Conservation (phyloP, 371 early-diverging fungal genomes). For the Rhizomucor pusillus region DNA sequence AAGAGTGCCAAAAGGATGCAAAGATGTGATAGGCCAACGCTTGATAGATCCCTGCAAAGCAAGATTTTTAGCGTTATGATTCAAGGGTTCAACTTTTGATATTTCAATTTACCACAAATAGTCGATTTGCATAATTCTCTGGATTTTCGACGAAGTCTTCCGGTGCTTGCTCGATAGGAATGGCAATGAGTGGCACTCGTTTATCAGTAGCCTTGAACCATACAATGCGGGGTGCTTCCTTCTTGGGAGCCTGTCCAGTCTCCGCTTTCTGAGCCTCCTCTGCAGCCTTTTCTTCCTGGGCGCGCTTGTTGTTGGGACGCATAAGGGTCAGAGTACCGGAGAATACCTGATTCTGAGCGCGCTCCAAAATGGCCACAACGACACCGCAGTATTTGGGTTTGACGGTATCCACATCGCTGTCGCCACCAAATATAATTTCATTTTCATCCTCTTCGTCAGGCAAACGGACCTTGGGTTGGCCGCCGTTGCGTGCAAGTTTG, state of each 20-base stretch:
- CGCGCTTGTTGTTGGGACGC: constrained; percentile 61
- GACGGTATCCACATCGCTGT: constrained; percentile 51
- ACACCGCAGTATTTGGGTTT: constrained; percentile 66
- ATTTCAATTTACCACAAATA: constrained; percentile 35
- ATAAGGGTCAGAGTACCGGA: constrained; percentile 58
- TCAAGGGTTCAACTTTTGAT: not conserved
- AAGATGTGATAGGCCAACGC: constrained; percentile 66
- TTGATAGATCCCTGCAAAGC: constrained; percentile 50
- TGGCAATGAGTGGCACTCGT: constrained; percentile 76
- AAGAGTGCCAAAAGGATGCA: constrained; percentile 69
- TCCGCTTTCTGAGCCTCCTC: constrained; percentile 26
- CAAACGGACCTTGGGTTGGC: constrained; percentile 34
- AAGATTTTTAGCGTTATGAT: not conserved
- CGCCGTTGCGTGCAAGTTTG: constrained; percentile 46
- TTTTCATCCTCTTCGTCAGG: constrained; percentile 53
- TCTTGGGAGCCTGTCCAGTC: constrained; percentile 21
- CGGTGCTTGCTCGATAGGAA: constrained; percentile 71
- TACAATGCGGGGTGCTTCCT: constrained; percentile 53
- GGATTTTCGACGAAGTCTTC: constrained; percentile 65
- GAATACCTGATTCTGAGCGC: constrained; percentile 63
- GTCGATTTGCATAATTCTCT: constrained; percentile 47
- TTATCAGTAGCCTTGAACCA: constrained; percentile 89
- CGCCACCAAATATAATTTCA: constrained; percentile 52
- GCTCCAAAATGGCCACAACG: constrained; percentile 66
- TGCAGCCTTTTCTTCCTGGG: constrained; percentile 46